Evolutionary conservation across 2,329 filamentous ascomycete genomes (phyloP).

Genomic region (Chaetomiaceae sp.): DNA sequence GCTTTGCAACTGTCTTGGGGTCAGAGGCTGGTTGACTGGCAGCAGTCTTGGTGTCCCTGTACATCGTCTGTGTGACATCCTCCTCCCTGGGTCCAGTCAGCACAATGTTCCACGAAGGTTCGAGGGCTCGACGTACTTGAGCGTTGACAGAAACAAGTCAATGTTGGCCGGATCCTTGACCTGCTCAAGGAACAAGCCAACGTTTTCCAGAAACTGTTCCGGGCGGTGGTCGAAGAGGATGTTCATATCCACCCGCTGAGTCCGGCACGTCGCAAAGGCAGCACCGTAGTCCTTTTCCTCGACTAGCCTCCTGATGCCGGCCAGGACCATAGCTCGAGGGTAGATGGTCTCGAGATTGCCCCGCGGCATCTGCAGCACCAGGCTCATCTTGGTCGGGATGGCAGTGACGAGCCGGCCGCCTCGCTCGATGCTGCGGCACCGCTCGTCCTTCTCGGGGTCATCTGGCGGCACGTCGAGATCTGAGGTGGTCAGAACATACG

Average conservation of each 20-base stretch:
- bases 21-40: constrained; percentile 9
- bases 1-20: not conserved
- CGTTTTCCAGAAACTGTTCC: constrained; percentile 72
- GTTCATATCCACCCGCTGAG: constrained; percentile 96
- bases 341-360: constrained; percentile 95
- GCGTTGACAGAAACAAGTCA: constrained; percentile 83
- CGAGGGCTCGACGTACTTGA: constrained; percentile 54
- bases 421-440: constrained; percentile 87
- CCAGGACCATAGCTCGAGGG: constrained; percentile 85
- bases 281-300: constrained; percentile 74
- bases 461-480: constrained; percentile 80
- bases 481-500: constrained; percentile 37
- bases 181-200: constrained; percentile 76
- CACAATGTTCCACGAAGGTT: not conserved
- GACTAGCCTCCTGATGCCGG: constrained; percentile 78
- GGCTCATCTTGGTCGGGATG: constrained; percentile 79
- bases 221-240: constrained; percentile 93
- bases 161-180: constrained; percentile 76
- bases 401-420: constrained; percentile 83
- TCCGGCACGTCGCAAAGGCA: constrained; percentile 84
- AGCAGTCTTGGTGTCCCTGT: constrained; percentile 71
- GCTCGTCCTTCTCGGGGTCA: constrained; percentile 85
- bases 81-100: constrained; percentile 58
- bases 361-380: constrained; percentile 91
- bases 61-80: constrained; percentile 90